A percentile compares a stretch with the other conserved stretches of the same genome.
Conservation (phyloP, 257 asterid genomes). For the Schizonepeta tenuifolia region DNA sequence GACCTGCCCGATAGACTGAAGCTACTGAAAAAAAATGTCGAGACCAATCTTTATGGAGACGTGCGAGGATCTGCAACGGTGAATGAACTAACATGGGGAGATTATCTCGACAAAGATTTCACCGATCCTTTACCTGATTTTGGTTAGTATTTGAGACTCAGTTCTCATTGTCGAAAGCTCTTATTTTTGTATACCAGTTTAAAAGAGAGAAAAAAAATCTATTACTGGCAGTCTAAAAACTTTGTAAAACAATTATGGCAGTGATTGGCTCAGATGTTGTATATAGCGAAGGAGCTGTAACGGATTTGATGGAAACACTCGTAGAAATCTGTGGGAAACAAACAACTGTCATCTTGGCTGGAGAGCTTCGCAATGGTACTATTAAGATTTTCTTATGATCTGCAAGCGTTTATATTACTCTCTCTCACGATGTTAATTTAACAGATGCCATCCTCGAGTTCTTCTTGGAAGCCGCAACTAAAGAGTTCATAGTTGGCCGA, state of each 20-base stretch:
- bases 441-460: conserved; percentile 90
- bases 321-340: conserved; percentile 64
- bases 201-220: neutral
- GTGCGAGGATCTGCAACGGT: conserved; percentile 80
- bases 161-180: neutral
- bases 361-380: conserved; percentile 96
- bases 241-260: conserved; percentile 35
- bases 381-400: conserved; percentile 18
- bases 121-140: conserved; percentile 72
- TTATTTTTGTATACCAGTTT: neutral
- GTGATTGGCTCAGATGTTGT: conserved; percentile 91
- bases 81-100: conserved; percentile 86
- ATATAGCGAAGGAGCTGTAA: conserved; percentile 85
- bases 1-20: conserved; percentile 88
- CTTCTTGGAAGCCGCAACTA: conserved; percentile 75
- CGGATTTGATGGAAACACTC: conserved; percentile 75
- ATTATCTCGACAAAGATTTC: conserved; percentile 55
- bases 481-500: conserved; percentile 71
- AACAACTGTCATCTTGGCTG: conserved; percentile 84
- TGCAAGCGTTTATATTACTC: neutral
- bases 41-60: conserved; percentile 75
- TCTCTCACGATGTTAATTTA: conserved; percentile 19
- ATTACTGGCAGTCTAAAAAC: neutral
- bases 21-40: conserved; percentile 77
- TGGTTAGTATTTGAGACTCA: conserved; percentile 41